phyloP scores from a whole-genome alignment of 208 protist genomes.

The Wallacemonas sp. region DNA sequence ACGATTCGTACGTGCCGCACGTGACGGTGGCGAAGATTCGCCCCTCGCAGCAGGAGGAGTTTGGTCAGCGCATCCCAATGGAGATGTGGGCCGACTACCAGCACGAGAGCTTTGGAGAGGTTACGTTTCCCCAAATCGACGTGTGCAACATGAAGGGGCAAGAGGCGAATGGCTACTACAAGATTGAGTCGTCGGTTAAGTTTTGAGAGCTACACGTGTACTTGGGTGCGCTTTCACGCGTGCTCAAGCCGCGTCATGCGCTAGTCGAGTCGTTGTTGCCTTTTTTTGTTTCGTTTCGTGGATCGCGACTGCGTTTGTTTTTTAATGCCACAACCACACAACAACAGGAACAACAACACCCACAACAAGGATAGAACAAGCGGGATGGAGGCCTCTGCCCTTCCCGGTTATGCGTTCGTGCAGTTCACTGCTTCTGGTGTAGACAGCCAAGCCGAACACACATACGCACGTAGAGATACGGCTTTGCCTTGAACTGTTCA shows the following conservation, averaged over 20 bases:
- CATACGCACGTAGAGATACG: too few species aligned
- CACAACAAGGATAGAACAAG: too few species aligned
- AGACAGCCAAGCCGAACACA: too few species aligned
- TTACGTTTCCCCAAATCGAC: conserved; percentile 68
- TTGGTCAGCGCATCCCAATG: conserved; percentile 57
- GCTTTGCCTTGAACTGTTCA: too few species aligned
- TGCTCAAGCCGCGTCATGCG: neutral
- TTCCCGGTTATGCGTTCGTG: too few species aligned
- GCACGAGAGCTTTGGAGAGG: conserved; percentile 85
- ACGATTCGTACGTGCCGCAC: conserved; percentile 90
- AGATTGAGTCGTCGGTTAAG: conserved; percentile 32
- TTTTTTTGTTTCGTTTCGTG: too few species aligned
- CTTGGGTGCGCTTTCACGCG: neutral
- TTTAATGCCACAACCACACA: too few species aligned
- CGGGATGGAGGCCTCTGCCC: too few species aligned
- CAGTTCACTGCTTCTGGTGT: too few species aligned
- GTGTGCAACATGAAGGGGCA: conserved; percentile 74
- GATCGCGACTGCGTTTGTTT: too few species aligned
- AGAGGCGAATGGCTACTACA: conserved; percentile 67
- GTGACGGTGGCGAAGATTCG: conserved; percentile 86
- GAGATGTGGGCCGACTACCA: conserved; percentile 67
- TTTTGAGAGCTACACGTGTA: conserved; percentile 9
- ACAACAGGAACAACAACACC: too few species aligned
- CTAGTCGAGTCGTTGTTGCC: conserved; percentile 10
- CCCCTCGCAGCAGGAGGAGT: conserved; percentile 36